Evolutionary conservation across 768 basidiomycete genomes (phyloP), one percentile per base, ranked within the genome.

Genomic region (Crucibulum laeve): DNA sequence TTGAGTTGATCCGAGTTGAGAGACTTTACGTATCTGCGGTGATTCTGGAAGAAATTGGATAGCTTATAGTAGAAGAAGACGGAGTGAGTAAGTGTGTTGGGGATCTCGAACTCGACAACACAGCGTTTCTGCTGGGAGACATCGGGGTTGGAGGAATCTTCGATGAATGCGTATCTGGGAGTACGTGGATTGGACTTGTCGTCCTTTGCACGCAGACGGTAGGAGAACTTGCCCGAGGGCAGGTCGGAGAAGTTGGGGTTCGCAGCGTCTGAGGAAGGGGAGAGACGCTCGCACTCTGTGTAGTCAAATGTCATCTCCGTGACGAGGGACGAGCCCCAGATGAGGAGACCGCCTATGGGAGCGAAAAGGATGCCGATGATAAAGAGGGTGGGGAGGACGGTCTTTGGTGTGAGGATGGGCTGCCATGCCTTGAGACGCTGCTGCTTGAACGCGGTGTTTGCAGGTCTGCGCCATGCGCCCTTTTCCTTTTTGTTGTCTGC

Each of bases 351-450:
- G 18, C 96, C 96, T 53, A 99, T 94, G 43, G 93, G 94, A 0
- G 90, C 95, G 61, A 99, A 99, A 51, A 98, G 67, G 53, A 99
- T 74, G 35, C 91, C 96, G 54, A 98, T 82, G 58, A 97, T 81
- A 66, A 99, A 94, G 36, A 99, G 79, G 1, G 93, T 95, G 3
- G 96, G 96, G 13, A 99, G 79, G 17, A 99, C 96, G 1, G 93
- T 96, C 66, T 94, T 94, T 4, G 96, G 96, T 4, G 94, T 97
- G 37, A 98, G 77, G 61, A 99, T 98, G 6, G 96, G 96, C 75
- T 99, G 96, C 96, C 96, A 99, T 58, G 96, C 96, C 71, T 97
- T 98, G 60, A 99, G 80, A 44, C 96, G 87, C 66, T 99, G 96
- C 64, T 99, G 96, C 70, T 96, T 98, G 79, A 96, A 97, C 30